These are phyloP conservation scores for Taphrina pruni DNA, from an alignment of 1,139 yeast genomes.

Conservation along the genomic window DNA sequence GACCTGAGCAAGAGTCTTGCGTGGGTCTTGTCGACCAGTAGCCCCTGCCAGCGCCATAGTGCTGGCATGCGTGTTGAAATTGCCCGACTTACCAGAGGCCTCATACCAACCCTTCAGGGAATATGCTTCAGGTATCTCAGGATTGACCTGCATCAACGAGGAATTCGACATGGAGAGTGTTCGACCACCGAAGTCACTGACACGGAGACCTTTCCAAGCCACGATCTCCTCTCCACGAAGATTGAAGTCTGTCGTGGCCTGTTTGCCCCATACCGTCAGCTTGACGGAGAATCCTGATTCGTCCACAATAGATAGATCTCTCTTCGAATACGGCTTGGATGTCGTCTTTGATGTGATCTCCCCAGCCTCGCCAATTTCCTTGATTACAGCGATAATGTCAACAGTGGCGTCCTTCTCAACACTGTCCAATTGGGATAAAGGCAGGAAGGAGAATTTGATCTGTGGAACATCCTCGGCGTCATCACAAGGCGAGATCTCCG, in stretches of 20 bases:
- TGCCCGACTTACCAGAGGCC: constrained; percentile 63
- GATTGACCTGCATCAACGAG: constrained; percentile 76
- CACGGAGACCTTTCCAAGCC: constrained; percentile 89
- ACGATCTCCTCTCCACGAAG: constrained; percentile 80
- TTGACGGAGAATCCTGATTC: constrained; percentile 76
- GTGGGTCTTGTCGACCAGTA: constrained; percentile 50
- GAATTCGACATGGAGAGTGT: constrained; percentile 80
- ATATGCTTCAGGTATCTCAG: constrained; percentile 88
- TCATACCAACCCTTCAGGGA: constrained; percentile 95
- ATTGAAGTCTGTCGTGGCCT: constrained; percentile 72
- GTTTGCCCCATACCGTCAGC: constrained; percentile 88
- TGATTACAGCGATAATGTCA: constrained; percentile 86
- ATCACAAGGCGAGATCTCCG: constrained; percentile 67
- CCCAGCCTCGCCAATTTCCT: constrained; percentile 72
- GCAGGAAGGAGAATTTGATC: constrained; percentile 74
- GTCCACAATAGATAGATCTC: constrained; percentile 86
- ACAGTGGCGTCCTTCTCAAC: constrained; percentile 72
- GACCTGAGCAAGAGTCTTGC: constrained; percentile 68
- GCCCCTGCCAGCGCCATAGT: constrained; percentile 47
- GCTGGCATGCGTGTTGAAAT: constrained; percentile 44
- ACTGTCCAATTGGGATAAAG: constrained; percentile 68
- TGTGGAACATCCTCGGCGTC: constrained; percentile 73
- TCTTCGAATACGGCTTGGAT: constrained; percentile 88
- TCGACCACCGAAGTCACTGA: constrained; percentile 88
- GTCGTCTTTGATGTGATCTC: constrained; percentile 91